A percentile compares a stretch with the other conserved stretches of the same genome.
Evolutionary conservation across 2,329 filamentous ascomycete species (phyloP).

Genomic region (Penicillium concentricum): DNA sequence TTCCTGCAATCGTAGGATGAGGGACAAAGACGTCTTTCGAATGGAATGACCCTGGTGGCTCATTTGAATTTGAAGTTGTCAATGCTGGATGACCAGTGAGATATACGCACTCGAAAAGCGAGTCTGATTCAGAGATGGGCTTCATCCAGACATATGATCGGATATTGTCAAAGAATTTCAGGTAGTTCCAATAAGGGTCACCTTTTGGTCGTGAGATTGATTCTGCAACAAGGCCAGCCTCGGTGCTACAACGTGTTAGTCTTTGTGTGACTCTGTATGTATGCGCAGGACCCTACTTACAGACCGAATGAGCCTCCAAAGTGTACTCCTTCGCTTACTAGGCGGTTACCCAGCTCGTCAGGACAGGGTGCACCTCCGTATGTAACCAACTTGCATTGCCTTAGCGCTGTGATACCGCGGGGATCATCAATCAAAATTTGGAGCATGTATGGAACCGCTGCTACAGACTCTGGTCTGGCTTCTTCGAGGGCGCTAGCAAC

Average conservation of each 20-base stretch:
- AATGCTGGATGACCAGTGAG: slow-evolving; percentile 32
- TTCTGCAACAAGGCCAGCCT: slow-evolving; percentile 46
- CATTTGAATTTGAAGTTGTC: slow-evolving; percentile 32
- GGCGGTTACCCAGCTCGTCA: slow-evolving; percentile 43
- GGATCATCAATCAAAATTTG: slow-evolving; percentile 41
- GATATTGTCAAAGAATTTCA: slow-evolving; percentile 41
- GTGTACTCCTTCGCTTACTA: slow-evolving; percentile 38
- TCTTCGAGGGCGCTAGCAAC: slow-evolving; percentile 38
- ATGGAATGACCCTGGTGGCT: slow-evolving; percentile 35
- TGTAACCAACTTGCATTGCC: slow-evolving; percentile 41
- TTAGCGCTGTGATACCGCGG: slow-evolving; percentile 37
- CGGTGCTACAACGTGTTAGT: slow-evolving; percentile 35
- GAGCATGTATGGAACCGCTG: slow-evolving; percentile 44
- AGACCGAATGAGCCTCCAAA: slow-evolving; percentile 44
- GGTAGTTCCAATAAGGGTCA: slow-evolving; percentile 46
- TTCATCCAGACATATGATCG: slow-evolving; percentile 41
- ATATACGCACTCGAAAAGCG: slow-evolving; percentile 34
- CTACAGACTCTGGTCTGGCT: slow-evolving; percentile 41
- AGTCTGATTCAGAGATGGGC: slow-evolving; percentile 21
- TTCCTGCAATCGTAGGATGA: slow-evolving; percentile 29
- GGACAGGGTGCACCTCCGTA: slow-evolving; percentile 44
- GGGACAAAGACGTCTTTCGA: slow-evolving; percentile 35
- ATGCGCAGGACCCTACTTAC: slow-evolving; percentile 26
- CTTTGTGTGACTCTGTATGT: not conserved
- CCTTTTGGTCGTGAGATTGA: slow-evolving; percentile 40